Evolutionary conservation across 1,284 basidiomycete genomes (phyloP), one percentile per base, ranked within the genome.

Genomic region (Fistulina hepatica): DNA sequence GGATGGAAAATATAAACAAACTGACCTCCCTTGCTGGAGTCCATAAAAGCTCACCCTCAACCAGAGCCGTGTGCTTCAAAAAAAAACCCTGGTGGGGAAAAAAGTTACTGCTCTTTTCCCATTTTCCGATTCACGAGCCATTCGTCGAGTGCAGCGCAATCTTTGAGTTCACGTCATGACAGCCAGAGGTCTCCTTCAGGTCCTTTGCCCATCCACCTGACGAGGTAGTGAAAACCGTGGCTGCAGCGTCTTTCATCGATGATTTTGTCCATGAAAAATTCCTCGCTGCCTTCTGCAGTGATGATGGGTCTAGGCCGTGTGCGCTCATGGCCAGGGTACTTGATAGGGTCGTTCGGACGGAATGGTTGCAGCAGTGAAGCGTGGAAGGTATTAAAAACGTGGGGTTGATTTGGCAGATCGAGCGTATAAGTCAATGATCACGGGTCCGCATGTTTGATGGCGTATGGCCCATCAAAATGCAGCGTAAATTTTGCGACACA

Each of bases 401-500:
- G 5, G 5, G 40, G 25, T 21, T 33, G 35, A 21, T 33, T 28
- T 5, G 30, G 31, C 2, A 42, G n/a, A 16, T 38, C 25, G 4
- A 42, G 31, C 5, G 35, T 41, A 9, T 17, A 31, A n/a, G 39
- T 37, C 5, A 35, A 41, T 10, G 28, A 41, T 15, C 15, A 11
- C 5, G 25, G 25, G 48, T 50, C 41, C 8, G 50, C 42, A 0
- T 36, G 17, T 0, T 48, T 25, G 0, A 65, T 37, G 1, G 22
- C 34, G 30, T 58, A 64, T 0, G 58, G 61, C 0, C 61, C 56
- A 24, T 64, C 59, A 27, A 44, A 56, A 0, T 48, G 36, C 0
- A 56, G 52, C 51, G 63, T 56, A 34, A 60, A 59, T 27, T 61
- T 64, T 0, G 58, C 57, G 0, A 56, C 52, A 2, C 48, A 46